A percentile compares a stretch with the other conserved stretches of the same genome.
These are phyloP conservation scores for Solanum gandarillasii DNA, from an alignment of 257 asterid genomes.

Conservation along the genomic window DNA sequence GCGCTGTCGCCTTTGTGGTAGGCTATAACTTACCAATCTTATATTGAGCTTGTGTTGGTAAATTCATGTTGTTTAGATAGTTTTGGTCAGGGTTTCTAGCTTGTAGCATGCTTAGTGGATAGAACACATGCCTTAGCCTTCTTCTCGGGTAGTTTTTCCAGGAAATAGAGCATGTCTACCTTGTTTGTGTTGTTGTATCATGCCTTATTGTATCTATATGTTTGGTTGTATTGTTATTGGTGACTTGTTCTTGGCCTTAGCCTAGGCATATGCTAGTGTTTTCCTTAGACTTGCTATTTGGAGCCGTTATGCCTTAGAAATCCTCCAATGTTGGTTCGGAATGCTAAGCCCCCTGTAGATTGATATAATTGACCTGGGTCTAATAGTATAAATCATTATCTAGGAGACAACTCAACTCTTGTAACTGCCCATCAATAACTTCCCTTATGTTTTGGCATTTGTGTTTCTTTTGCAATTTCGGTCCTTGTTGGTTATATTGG, in stretches of 20 bases:
- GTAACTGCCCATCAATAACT: neutral
- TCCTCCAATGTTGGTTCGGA: neutral
- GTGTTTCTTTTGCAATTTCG: neutral
- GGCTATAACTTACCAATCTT: neutral
- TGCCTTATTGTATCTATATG: too few relatives aligned
- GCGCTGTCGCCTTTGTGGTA: rapidly evolving
- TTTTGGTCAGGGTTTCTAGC: neutral
- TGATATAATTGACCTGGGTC: neutral
- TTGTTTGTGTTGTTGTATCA: too few relatives aligned
- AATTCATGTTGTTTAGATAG: neutral
- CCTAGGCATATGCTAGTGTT: neutral
- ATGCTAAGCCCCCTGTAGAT: neutral
- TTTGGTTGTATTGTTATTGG: neutral
- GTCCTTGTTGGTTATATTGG: neutral
- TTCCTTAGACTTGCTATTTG: neutral
- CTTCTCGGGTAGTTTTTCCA: neutral
- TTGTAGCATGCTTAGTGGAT: neutral
- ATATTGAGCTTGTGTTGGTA: neutral
- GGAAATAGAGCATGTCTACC: neutral
- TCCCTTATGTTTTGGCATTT: rapidly evolving
- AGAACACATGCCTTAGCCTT: neutral
- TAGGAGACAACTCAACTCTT: neutral
- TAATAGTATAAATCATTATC: neutral
- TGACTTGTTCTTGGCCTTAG: neutral
- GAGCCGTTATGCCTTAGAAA: neutral